These are phyloP conservation scores for Picea glauca DNA, from an alignment of 75 land plant genomes.

Conservation along the genomic window DNA sequence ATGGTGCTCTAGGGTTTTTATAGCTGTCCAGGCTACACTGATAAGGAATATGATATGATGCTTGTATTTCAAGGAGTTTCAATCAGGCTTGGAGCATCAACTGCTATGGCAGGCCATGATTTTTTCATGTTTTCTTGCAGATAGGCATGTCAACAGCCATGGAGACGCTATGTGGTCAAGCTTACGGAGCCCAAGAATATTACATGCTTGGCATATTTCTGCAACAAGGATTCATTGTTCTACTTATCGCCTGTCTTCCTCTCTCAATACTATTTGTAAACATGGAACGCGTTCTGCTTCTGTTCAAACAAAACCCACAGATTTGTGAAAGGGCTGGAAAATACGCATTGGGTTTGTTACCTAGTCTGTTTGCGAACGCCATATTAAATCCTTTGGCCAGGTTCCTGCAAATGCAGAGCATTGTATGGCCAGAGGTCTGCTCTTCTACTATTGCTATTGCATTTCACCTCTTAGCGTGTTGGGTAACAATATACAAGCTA, in stretches of 20 bases:
- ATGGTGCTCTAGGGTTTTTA: too few species aligned
- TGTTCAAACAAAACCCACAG: conserved; percentile 26
- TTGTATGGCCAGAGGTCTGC: conserved; percentile 27
- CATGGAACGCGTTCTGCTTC: conserved; percentile 23
- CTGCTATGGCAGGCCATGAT: too few species aligned
- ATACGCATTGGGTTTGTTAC: conserved; percentile 30
- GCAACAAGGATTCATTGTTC: conserved; percentile 26
- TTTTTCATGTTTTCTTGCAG: conserved; percentile 6
- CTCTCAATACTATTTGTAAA: conserved; percentile 22
- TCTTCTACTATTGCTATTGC: conserved; percentile 13
- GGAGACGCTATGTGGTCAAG: conserved; percentile 48
- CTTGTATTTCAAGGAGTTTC: too few species aligned
- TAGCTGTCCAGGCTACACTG: too few species aligned
- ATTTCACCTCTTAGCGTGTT: conserved; percentile 23
- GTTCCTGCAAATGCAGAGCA: conserved; percentile 42
- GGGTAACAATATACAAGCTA: conserved; percentile 21
- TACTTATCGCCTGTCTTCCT: conserved; percentile 23
- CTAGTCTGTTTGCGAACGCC: conserved; percentile 34
- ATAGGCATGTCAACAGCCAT: conserved; percentile 44
- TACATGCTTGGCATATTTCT: conserved; percentile 38
- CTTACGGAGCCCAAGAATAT: conserved; percentile 42
- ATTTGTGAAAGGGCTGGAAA: conserved; percentile 38
- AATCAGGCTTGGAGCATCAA: too few species aligned
- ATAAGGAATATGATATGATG: too few species aligned
- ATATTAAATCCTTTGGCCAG: conserved; percentile 25